Percentiles rank a stretch among this genome's conserved stretches.
Conservation (phyloP, 179 eudicot genomes). For the Nepenthes alata region DNA sequence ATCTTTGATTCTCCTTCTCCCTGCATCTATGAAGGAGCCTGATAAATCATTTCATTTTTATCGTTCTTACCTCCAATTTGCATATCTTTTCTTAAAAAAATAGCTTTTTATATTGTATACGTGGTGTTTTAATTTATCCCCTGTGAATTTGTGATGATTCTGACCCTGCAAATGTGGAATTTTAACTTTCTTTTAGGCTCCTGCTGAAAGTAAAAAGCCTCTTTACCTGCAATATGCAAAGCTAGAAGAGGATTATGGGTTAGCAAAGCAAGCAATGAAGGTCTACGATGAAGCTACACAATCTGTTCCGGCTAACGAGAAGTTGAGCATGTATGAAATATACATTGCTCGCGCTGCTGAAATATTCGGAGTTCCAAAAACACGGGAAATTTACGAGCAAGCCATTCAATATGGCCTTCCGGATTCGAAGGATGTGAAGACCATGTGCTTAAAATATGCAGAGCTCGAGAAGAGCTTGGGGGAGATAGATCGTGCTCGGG, state of each 20-base stretch:
- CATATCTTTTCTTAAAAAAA: too few species aligned
- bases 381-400: slow-evolving; percentile 77
- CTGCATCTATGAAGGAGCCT: too few species aligned
- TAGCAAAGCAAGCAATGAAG: slow-evolving; percentile 88
- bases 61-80: too few species aligned
- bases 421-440: slow-evolving; percentile 62
- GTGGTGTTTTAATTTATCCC: not conserved
- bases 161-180: not conserved
- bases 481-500: slow-evolving; percentile 90
- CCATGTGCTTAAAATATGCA: slow-evolving; percentile 81
- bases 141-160: not conserved
- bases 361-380: slow-evolving; percentile 82
- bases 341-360: slow-evolving; percentile 92
- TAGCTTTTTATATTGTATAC: too few species aligned
- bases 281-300: slow-evolving; percentile 85
- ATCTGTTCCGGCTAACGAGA: slow-evolving; percentile 79
- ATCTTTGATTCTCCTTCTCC: too few species aligned
- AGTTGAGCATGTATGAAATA: slow-evolving; percentile 83
- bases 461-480: slow-evolving; percentile 95
- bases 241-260: slow-evolving; percentile 79
- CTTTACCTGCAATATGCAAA: slow-evolving; percentile 76
- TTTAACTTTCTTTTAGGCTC: slow-evolving; percentile 30
- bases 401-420: slow-evolving; percentile 90
- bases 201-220: slow-evolving; percentile 70
- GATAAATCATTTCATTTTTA: too few species aligned